phyloP scores from a whole-genome alignment of 768 basidiomycete genomes.

The Suillus spraguei region DNA sequence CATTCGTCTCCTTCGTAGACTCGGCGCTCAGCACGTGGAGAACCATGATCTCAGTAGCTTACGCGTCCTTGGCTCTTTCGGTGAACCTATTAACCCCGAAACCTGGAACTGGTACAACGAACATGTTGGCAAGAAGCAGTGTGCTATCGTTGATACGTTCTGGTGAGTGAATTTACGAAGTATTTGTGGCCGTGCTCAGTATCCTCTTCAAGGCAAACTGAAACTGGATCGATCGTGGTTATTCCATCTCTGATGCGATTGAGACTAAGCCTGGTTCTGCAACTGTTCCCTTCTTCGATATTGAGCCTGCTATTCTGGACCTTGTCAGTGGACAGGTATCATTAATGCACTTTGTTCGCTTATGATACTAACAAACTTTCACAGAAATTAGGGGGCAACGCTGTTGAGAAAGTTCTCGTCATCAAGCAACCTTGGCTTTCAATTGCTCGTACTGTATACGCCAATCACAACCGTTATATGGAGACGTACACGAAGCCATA shows the following conservation, averaged over 20 bases:
- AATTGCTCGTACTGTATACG: conserved; percentile 89
- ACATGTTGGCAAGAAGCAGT: conserved; percentile 84
- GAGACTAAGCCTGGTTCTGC: conserved; percentile 96
- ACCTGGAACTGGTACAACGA: conserved; percentile 99
- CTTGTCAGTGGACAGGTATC: conserved; percentile 69
- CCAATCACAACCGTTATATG: conserved; percentile 86
- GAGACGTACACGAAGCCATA: conserved; percentile 86
- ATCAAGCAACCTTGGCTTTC: conserved; percentile 93
- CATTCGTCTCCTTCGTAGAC: conserved; percentile 84
- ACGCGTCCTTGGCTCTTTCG: conserved; percentile 89
- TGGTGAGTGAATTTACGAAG: conserved; percentile 47
- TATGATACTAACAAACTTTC: conserved; percentile 6
- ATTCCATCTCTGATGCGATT: conserved; percentile 95
- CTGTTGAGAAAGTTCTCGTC: conserved; percentile 89
- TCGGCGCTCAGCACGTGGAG: conserved; percentile 86
- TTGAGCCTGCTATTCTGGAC: conserved; percentile 87
- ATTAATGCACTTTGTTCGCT: not conserved
- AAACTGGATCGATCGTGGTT: conserved; percentile 94
- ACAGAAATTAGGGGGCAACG: conserved; percentile 71
- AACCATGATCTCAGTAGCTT: conserved; percentile 79
- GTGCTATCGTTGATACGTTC: conserved; percentile 93
- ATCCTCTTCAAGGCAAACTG: conserved; percentile 74
- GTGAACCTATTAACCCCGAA: conserved; percentile 98
- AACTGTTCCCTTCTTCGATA: conserved; percentile 97
- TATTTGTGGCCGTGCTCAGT: not conserved